These are phyloP conservation scores for Boletus rex-veris DNA, from an alignment of 768 basidiomycete species.

Conservation along the genomic window DNA sequence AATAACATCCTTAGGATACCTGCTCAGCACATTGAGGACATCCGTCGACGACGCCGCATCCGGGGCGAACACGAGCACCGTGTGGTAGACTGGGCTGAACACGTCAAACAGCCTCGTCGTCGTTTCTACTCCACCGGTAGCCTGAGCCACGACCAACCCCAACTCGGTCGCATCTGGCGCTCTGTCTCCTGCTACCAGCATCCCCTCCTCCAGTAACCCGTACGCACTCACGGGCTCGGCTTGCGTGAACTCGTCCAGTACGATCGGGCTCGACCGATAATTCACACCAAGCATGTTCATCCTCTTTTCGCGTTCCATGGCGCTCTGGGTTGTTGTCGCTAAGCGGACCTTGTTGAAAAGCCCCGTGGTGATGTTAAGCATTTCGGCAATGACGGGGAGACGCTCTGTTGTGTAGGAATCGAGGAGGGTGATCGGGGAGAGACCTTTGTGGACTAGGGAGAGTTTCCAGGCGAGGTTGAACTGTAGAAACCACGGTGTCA, in stretches of 20 bases:
- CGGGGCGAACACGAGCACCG: constrained; percentile 28
- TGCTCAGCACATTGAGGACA: constrained; percentile 7
- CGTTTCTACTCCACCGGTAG: not conserved
- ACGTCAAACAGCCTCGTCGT: constrained; percentile 20
- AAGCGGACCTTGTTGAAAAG: constrained; percentile 9
- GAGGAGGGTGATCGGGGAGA: constrained; percentile 36
- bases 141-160: constrained; percentile 17
- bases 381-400: constrained; percentile 42
- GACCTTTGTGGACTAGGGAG: constrained; percentile 37
- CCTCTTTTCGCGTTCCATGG: not conserved
- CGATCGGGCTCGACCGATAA: constrained; percentile 34
- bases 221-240: constrained; percentile 13
- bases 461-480: constrained; percentile 47
- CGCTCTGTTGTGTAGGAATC: constrained; percentile 43
- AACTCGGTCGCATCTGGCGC: constrained; percentile 42
- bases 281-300: constrained; percentile 34
- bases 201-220: constrained; percentile 19
- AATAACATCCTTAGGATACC: constrained; percentile 3
- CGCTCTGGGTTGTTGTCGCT: not conserved
- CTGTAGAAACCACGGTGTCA: constrained; percentile 15
- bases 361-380: constrained; percentile 40
- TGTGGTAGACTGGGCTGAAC: constrained; percentile 25
- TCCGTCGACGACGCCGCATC: constrained; percentile 1
- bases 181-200: constrained; percentile 41
- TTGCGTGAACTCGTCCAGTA: constrained; percentile 34